phyloP scores from a whole-genome alignment of 768 basidiomycete species.

The Boletellus sp. region DNA sequence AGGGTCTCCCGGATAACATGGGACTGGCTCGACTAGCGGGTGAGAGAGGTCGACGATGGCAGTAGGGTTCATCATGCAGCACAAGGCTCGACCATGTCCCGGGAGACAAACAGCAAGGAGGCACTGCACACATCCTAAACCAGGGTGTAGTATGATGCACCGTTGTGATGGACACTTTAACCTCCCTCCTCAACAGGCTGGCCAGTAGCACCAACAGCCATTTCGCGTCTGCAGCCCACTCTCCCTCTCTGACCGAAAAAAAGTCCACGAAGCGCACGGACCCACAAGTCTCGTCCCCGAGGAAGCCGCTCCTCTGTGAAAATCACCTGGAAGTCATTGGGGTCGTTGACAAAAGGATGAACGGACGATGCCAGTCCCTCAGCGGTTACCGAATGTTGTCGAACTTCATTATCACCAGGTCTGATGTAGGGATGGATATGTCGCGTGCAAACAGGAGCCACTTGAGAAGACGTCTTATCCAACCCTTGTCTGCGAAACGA shows the following conservation, averaged over 20 bases:
- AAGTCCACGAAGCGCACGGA: slow-evolving; percentile 54
- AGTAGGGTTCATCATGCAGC: slow-evolving; percentile 10
- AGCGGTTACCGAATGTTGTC: too few species aligned
- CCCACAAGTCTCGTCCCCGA: slow-evolving; percentile 64
- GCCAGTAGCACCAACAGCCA: neutral
- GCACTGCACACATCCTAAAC: too few species aligned
- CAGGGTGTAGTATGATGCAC: too few species aligned
- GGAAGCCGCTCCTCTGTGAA: slow-evolving; percentile 70
- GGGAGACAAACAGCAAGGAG: too few species aligned
- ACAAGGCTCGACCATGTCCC: too few species aligned
- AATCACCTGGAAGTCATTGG: slow-evolving; percentile 51
- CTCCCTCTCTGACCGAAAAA: slow-evolving; percentile 18
- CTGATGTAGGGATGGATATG: too few species aligned
- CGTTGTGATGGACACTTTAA: neutral
- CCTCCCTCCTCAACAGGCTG: neutral
- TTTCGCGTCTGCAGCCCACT: slow-evolving; percentile 6
- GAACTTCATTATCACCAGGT: neutral
- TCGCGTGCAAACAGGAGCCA: too few species aligned
- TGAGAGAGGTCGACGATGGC: slow-evolving; percentile 29
- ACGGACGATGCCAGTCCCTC: too few species aligned
- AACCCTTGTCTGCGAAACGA: too few species aligned
- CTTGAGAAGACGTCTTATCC: too few species aligned
- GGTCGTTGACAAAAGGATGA: slow-evolving; percentile 55
- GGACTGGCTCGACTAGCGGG: slow-evolving; percentile 16
- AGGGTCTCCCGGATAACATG: slow-evolving; percentile 30